Conservation (phyloP, 75 land plant genomes). For the Pinus tabuliformis region DNA sequence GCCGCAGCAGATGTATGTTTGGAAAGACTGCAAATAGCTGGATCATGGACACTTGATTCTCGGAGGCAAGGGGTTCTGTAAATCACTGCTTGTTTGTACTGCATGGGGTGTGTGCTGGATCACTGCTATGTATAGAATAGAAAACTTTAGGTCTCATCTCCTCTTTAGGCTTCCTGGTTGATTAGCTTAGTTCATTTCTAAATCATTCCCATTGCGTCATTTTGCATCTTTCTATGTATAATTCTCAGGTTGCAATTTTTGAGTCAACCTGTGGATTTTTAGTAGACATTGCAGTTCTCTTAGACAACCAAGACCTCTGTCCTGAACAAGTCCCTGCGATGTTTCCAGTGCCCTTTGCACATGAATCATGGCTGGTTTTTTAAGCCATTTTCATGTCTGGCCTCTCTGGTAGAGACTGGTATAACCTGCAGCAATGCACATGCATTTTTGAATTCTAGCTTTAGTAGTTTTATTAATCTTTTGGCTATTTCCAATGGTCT, state of each 20-base stretch:
- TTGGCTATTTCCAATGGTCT: neutral
- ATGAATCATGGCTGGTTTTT: constrained; percentile 7
- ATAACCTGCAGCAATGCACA: constrained; percentile 1
- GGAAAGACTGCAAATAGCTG: neutral
- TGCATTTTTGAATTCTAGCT: neutral
- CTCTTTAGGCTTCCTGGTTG: neutral
- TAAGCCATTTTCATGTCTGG: neutral
- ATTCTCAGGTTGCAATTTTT: constrained; percentile 12
- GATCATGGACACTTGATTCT: neutral
- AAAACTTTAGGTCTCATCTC: neutral
- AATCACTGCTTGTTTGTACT: constrained; percentile 4
- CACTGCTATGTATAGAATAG: neutral
- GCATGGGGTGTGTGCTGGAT: neutral
- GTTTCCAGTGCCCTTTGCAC: constrained; percentile 8
- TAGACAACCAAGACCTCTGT: constrained; percentile 1
- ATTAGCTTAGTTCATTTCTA: neutral
- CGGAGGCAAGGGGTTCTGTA: constrained; percentile 1
- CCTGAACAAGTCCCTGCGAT: constrained; percentile 7
- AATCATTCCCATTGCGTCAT: neutral
- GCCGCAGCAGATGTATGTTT: constrained; percentile 10
- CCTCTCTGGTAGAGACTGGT: neutral
- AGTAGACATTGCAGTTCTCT: neutral
- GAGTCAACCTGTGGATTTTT: constrained; percentile 7
- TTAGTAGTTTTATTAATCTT: neutral
- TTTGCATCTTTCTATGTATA: neutral